Conservation (phyloP, 208 protist species). For the Novymonas esmeraldas region DNA sequence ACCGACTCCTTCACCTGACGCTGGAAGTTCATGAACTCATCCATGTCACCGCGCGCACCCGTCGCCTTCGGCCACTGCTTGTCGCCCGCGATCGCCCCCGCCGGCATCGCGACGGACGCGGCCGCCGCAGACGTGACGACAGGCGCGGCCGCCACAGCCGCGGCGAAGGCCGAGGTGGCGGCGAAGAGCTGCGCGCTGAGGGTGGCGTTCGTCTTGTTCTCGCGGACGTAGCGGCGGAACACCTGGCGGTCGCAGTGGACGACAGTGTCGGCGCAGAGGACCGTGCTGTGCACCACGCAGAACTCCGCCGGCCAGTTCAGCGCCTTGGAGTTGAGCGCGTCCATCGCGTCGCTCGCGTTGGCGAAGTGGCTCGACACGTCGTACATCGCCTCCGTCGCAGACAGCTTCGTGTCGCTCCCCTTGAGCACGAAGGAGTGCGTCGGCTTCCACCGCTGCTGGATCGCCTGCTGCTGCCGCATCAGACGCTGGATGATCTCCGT, state of each 20-base stretch:
- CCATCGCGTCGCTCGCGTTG: conserved; percentile 54
- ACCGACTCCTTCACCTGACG: conserved; percentile 55
- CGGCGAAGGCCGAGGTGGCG: conserved; percentile 25
- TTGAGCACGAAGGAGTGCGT: conserved; percentile 68
- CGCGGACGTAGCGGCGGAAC: conserved; percentile 78
- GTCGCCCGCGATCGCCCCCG: conserved; percentile 13
- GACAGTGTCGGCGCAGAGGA: conserved; percentile 71
- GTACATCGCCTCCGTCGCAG: conserved; percentile 48
- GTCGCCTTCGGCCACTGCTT: conserved; percentile 28
- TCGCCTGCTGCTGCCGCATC: conserved; percentile 43
- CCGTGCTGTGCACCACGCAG: conserved; percentile 73
- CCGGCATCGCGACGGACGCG: conserved; percentile 5
- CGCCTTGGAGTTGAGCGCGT: conserved; percentile 65
- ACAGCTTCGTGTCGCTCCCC: conserved; percentile 73
- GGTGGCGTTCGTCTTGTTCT: conserved; percentile 62
- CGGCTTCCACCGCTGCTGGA: conserved; percentile 50
- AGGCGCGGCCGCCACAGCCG: conserved; percentile 13
- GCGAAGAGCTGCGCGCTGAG: conserved; percentile 37
- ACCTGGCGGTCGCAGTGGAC: conserved; percentile 57
- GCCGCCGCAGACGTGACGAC: conserved; percentile 5
- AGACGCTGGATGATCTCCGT: conserved; percentile 35
- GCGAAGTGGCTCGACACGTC: conserved; percentile 70
- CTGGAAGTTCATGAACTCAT: conserved; percentile 41
- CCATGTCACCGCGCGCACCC: conserved; percentile 31
- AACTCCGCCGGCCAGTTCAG: conserved; percentile 84